Percentiles rank a stretch among this genome's conserved stretches.
Evolutionary conservation across 805 yeast species (phyloP).

Genomic region (Ogataea paraovalis): DNA sequence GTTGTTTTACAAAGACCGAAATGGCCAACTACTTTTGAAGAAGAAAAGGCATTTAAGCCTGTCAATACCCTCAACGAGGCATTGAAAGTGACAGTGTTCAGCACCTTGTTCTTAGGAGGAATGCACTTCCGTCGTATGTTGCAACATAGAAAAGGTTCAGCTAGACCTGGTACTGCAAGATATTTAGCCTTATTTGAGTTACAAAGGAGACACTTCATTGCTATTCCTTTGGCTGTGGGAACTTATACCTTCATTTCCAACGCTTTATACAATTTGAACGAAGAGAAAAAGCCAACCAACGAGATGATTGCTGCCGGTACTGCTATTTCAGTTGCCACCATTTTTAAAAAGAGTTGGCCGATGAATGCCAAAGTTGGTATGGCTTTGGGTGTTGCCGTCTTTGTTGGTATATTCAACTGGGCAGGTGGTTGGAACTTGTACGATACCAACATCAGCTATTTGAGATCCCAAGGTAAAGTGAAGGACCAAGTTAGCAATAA

Average conservation of each 20-base stretch:
- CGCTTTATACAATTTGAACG: constrained; percentile 29
- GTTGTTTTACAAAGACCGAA: constrained; percentile 27
- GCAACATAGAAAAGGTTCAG: constrained; percentile 34
- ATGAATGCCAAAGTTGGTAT: constrained; percentile 41
- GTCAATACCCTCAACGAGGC: constrained; percentile 30
- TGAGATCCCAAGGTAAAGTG: constrained; percentile 35
- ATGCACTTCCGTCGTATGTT: constrained; percentile 34
- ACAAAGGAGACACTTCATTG: constrained; percentile 27
- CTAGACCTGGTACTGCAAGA: constrained; percentile 35
- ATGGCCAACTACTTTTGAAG: constrained; percentile 19
- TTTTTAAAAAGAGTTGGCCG: constrained; percentile 25
- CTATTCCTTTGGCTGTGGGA: constrained; percentile 32
- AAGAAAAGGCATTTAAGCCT: constrained; percentile 21
- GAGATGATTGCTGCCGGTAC: constrained; percentile 27
- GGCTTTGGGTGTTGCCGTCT: constrained; percentile 40
- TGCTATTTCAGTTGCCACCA: constrained; percentile 24
- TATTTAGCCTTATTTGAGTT: constrained; percentile 31
- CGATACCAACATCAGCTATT: constrained; percentile 41
- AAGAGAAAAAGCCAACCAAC: constrained; percentile 24
- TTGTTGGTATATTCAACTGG: constrained; percentile 50
- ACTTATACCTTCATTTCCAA: constrained; percentile 31
- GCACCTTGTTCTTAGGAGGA: constrained; percentile 33
- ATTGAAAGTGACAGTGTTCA: constrained; percentile 24
- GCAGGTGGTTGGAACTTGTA: constrained; percentile 46
- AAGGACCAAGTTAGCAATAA: constrained; percentile 36